phyloP scores from a whole-genome alignment of 306 rosid genomes.

The Ammopiptanthus mongolicus region DNA sequence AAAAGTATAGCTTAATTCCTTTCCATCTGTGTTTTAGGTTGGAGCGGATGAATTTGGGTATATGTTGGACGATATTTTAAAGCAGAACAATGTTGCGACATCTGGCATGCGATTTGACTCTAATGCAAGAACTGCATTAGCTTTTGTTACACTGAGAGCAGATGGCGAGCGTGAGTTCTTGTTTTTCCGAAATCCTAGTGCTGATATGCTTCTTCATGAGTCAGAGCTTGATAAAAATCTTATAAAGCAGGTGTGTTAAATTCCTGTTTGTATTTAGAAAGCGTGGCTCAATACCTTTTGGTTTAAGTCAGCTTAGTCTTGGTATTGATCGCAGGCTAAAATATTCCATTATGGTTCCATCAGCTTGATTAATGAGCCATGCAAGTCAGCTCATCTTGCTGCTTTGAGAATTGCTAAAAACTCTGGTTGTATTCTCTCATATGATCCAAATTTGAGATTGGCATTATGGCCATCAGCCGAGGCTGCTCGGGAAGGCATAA shows the following conservation, averaged over 20 bases:
- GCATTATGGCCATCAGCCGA: constrained; percentile 89
- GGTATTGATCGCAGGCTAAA: constrained; percentile 52
- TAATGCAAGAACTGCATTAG: constrained; percentile 80
- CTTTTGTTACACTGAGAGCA: constrained; percentile 84
- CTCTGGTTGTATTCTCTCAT: constrained; percentile 80
- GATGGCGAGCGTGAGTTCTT: constrained; percentile 96
- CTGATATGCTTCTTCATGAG: constrained; percentile 89
- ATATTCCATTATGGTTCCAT: constrained; percentile 91
- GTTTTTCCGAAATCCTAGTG: constrained; percentile 93
- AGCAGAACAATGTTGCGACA: constrained; percentile 58
- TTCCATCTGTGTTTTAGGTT: constrained; percentile 44
- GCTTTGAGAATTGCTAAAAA: constrained; percentile 71
- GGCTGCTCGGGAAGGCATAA: constrained; percentile 66
- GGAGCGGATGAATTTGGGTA: constrained; percentile 90
- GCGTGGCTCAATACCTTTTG: not conserved
- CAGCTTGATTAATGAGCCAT: constrained; percentile 86
- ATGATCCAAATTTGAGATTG: constrained; percentile 90
- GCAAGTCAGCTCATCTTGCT: constrained; percentile 78
- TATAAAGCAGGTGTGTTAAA: constrained; percentile 49
- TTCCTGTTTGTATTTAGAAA: not conserved
- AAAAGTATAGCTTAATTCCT: not conserved
- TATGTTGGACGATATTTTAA: constrained; percentile 70
- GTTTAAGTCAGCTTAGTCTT: not conserved
- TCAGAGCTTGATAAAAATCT: constrained; percentile 65
- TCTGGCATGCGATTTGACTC: constrained; percentile 78